Evolutionary conservation across 2,329 filamentous ascomycete genomes (phyloP).

Genomic region (Lojkania enalia): DNA sequence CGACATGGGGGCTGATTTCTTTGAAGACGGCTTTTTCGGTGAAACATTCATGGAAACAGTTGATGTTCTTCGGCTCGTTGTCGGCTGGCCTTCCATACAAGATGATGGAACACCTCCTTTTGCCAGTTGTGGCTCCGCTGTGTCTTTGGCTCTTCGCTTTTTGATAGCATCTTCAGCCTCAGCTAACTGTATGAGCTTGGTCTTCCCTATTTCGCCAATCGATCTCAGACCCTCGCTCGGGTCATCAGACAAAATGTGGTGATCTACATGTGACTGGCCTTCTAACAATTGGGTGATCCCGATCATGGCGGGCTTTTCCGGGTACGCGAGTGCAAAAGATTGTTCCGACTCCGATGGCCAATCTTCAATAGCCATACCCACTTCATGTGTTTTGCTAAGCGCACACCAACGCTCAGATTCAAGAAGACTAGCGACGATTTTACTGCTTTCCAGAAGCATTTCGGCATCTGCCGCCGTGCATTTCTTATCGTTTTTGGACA

Average conservation of each 20-base stretch:
- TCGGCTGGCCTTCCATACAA: constrained; percentile 42
- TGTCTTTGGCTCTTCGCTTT: constrained; percentile 6
- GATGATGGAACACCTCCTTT: constrained; percentile 49
- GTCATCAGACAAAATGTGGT: constrained; percentile 27
- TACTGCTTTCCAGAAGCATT: constrained; percentile 67
- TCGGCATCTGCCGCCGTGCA: constrained; percentile 64
- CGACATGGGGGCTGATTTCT: no score
- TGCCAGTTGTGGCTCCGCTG: constrained; percentile 16
- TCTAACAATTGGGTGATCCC: constrained; percentile 60
- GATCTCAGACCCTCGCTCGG: constrained; percentile 29
- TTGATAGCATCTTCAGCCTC: constrained; percentile 25
- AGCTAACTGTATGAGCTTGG: constrained; percentile 27
- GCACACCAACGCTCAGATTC: constrained; percentile 65
- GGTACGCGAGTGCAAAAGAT: constrained; percentile 67
- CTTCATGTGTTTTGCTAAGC: constrained; percentile 72
- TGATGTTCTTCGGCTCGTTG: constrained; percentile 32
- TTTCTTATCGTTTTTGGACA: constrained; percentile 62
- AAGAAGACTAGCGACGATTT: constrained; percentile 63
- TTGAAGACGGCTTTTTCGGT: constrained; percentile 19
- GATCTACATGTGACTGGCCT: constrained; percentile 60
- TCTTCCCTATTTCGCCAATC: constrained; percentile 34
- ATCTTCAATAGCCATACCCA: constrained; percentile 71
- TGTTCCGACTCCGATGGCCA: constrained; percentile 65
- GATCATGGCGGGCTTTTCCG: constrained; percentile 56
- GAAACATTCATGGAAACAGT: constrained; percentile 23